These are phyloP conservation scores for Rubia tinctorum DNA, from an alignment of 305 asterid genomes.

Conservation along the genomic window DNA sequence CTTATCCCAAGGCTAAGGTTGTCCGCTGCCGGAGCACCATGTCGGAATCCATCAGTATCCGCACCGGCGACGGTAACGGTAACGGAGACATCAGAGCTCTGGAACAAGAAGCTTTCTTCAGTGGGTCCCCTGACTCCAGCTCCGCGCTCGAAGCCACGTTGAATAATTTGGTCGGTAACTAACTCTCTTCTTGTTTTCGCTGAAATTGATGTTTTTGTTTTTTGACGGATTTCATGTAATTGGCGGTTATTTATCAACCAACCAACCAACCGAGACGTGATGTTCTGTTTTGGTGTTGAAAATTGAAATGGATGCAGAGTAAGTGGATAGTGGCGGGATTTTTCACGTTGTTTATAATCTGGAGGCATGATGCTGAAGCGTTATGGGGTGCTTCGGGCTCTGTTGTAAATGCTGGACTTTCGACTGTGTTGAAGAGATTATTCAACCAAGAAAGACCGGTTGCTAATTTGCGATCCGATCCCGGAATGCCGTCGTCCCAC, in stretches of 20 bases:
- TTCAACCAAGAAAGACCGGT: conserved; percentile 80
- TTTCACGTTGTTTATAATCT: conserved; percentile 38
- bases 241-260: too few relatives aligned
- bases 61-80: conserved; percentile 29
- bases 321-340: conserved; percentile 54
- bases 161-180: conserved; percentile 48
- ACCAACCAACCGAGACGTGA: too few relatives aligned
- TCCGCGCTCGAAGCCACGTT: conserved; percentile 42
- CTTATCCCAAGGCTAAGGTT: background rate
- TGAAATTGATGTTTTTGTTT: background rate
- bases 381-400: conserved; percentile 67
- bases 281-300: background rate
- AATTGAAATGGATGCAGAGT: conserved; percentile 50
- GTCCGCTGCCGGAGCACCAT: conserved; percentile 6
- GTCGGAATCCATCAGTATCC: conserved; percentile 25
- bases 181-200: background rate
- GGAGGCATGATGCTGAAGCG: conserved; percentile 71
- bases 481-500: conserved; percentile 97
- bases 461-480: conserved; percentile 64
- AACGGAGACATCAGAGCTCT: conserved; percentile 33
- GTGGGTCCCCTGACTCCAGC: conserved; percentile 23
- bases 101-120: conserved; percentile 49
- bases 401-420: conserved; percentile 42
- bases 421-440: conserved; percentile 43
- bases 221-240: background rate